These are phyloP conservation scores for Curvularia hawaiiensis DNA, from an alignment of 2,329 filamentous ascomycete genomes.

Conservation along the genomic window DNA sequence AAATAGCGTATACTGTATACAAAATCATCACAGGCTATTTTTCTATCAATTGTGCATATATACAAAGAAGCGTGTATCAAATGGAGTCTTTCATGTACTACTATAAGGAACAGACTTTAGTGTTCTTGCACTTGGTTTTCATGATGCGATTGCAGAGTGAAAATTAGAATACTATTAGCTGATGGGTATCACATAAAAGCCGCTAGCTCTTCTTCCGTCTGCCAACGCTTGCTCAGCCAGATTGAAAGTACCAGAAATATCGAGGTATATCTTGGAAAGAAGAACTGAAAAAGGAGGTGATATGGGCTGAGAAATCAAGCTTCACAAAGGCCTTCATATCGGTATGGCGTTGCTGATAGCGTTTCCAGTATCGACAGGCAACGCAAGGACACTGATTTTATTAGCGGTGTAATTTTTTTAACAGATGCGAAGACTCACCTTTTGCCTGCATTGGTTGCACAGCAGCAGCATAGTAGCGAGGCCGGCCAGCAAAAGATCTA, in stretches of 20 bases:
- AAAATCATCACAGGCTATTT: background rate
- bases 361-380: conserved; percentile 59
- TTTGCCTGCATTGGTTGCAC: conserved; percentile 59
- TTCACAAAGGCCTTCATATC: conserved; percentile 37
- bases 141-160: conserved; percentile 14
- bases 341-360: conserved; percentile 56
- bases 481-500: conserved; percentile 62
- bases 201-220: conserved; percentile 3
- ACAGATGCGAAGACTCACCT: conserved; percentile 48
- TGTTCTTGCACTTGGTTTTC: conserved; percentile 8
- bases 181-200: conserved; percentile 7
- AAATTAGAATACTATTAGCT: background rate
- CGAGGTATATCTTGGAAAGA: background rate
- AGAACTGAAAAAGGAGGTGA: background rate
- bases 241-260: background rate
- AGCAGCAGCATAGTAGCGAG: conserved; percentile 62
- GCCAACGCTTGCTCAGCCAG: conserved; percentile 1
- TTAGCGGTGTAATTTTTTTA: conserved; percentile 21
- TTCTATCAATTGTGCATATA: background rate
- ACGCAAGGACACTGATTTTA: conserved; percentile 53
- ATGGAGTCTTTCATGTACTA: background rate
- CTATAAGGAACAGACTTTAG: background rate
- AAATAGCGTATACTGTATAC: background rate
- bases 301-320: background rate
- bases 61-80: background rate